A percentile compares a stretch with the other conserved stretches of the same genome.
phyloP scores from a whole-genome alignment of 768 basidiomycete genomes.

The Inosperma sp. region DNA sequence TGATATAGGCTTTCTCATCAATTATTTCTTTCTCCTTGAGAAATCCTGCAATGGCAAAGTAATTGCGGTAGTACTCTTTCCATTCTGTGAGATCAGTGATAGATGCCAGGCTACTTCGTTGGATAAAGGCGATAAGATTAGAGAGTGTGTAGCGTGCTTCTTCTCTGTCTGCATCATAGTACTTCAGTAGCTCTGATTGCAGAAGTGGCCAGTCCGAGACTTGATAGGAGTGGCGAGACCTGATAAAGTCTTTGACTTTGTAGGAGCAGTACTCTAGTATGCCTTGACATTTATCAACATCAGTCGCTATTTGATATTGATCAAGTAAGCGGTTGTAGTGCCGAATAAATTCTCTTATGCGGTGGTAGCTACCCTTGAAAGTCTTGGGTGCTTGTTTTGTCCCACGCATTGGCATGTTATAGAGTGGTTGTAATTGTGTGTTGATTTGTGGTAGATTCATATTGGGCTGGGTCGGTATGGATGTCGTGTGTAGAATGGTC shows the following conservation, averaged over 20 bases:
- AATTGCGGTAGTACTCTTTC: conserved; percentile 6
- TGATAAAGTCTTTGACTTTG: neutral
- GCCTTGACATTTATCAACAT: neutral
- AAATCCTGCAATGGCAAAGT: conserved; percentile 4
- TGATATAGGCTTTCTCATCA: neutral
- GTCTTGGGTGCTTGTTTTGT: neutral
- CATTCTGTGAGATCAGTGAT: conserved; percentile 7
- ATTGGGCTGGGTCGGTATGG: neutral
- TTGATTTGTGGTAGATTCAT: neutral
- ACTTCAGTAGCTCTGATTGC: neutral
- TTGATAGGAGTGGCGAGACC: neutral
- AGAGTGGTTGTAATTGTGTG: neutral
- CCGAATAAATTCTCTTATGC: neutral
- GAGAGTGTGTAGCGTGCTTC: neutral
- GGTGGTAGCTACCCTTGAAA: neutral
- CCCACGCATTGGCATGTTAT: conserved; percentile 1
- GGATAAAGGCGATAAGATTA: neutral
- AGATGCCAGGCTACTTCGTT: neutral
- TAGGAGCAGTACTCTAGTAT: neutral
- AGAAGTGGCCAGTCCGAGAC: neutral
- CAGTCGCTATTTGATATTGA: neutral
- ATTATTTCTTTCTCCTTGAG: neutral
- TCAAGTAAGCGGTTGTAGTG: neutral
- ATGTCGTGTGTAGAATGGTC: neutral
- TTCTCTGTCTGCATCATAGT: neutral